Conservation (phyloP, 345 rosid genomes). For the Balakata baccata region DNA sequence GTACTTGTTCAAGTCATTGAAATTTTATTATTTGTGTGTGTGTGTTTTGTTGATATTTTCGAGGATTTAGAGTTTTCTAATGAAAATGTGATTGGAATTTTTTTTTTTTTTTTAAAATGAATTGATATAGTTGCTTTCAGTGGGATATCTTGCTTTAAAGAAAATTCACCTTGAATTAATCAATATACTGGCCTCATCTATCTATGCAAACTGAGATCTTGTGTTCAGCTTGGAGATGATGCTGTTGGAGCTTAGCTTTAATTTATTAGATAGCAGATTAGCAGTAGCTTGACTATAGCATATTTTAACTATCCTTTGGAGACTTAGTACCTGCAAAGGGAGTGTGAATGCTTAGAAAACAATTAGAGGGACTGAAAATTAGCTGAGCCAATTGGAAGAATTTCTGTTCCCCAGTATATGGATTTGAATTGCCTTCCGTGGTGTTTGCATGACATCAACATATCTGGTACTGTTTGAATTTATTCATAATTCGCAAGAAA, state of each 20-base stretch:
- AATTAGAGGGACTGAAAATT: too few species aligned
- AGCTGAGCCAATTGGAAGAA: too few species aligned
- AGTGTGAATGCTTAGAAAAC: too few species aligned
- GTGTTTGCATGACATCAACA: background rate
- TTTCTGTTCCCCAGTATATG: too few species aligned
- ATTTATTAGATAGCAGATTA: background rate
- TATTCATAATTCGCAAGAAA: background rate
- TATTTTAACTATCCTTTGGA: background rate
- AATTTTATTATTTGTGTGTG: background rate
- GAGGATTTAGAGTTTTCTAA: background rate
- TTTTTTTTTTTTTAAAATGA: too few species aligned
- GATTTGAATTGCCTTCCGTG: background rate
- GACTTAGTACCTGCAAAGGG: background rate
- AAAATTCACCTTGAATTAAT: background rate
- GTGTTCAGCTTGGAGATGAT: background rate
- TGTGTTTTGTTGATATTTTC: background rate
- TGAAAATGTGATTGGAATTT: background rate
- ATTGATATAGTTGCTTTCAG: background rate
- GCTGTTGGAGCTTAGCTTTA: background rate
- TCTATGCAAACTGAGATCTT: background rate
- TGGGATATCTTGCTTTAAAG: background rate
- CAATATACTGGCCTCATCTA: background rate
- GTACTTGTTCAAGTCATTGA: conserved; percentile 25
- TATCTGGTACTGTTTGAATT: background rate
- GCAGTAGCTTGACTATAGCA: background rate